phyloP scores from a whole-genome alignment of 768 basidiomycete genomes.

The Boletus eberwhitei region DNA sequence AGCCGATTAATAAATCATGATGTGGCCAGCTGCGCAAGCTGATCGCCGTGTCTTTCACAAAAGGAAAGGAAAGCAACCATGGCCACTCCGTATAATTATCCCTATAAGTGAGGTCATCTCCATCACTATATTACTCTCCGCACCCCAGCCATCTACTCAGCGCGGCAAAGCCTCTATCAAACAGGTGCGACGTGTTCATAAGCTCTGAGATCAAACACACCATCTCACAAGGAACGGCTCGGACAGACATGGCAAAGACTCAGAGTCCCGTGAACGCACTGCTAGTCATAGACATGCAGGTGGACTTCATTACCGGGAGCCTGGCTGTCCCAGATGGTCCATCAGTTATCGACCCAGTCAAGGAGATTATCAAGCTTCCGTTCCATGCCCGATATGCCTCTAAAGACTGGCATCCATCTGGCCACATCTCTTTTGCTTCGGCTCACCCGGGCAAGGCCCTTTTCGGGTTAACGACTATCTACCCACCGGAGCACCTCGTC shows the following conservation, averaged over 20 bases:
- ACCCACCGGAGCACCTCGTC: conserved; percentile 31
- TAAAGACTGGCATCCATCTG: conserved; percentile 54
- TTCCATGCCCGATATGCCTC: conserved; percentile 53
- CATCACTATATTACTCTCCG: not conserved
- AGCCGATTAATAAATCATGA: too few species aligned
- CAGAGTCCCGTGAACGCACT: conserved; percentile 41
- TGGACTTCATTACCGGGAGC: conserved; percentile 76
- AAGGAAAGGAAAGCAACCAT: not conserved
- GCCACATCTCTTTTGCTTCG: conserved; percentile 73
- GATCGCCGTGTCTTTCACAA: not conserved
- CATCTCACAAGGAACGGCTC: not conserved
- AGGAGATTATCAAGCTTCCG: conserved; percentile 54
- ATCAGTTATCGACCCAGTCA: conserved; percentile 53
- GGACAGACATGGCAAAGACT: conserved; percentile 16
- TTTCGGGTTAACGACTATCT: conserved; percentile 41
- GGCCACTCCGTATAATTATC: not conserved
- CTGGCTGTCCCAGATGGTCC: conserved; percentile 66
- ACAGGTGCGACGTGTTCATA: not conserved
- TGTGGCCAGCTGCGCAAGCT: not conserved
- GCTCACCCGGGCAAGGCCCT: conserved; percentile 37
- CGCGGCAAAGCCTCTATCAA: not conserved
- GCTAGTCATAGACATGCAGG: conserved; percentile 75
- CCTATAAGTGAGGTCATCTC: not conserved
- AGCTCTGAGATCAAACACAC: not conserved
- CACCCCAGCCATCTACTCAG: not conserved